Evolutionary conservation across 2,329 filamentous ascomycete species (phyloP), one percentile per base, ranked within the genome.

Genomic region (Fusarium praegraminearum): DNA sequence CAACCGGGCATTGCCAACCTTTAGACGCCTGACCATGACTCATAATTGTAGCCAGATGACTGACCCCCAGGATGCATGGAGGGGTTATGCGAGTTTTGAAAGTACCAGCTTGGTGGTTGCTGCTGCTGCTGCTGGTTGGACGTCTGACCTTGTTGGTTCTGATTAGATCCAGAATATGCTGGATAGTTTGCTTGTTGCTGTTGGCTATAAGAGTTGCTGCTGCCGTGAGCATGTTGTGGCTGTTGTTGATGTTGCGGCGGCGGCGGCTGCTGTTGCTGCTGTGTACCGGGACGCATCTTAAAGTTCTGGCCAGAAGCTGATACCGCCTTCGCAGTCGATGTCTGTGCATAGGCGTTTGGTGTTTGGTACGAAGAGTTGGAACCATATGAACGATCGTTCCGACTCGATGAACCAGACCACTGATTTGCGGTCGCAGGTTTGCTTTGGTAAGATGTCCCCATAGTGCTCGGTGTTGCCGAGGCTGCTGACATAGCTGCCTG

Each of bases 21-120:
- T 61, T 45, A 62, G 13, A 57, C 59, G 46, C 60, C 67, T 36
- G 53, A 50, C 75, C 74, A 77, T 5, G 67, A 12, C 28, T 70
- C 67, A 33, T 71, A 77, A 66, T 61, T 74, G 38, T 76, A 78
- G 35, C 63, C 68, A 18, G 73, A 65, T n/a, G 69, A 59, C 28
- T 76, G 71, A 24, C 62, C 60, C n/a, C 58, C 65, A 7, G 67
- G 22, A 13, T 65, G 45, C 57, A 71, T 70, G 13, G 73, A 69
- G 33, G 24, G 51, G 46, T 41, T 71, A 28, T 67, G 65, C 1
- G 67, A 60, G 33, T 70, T 67, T 55, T 73, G 73, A n/a, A 73
- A 78, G 45, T 76, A 76, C 76, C 76, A 78, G 46, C 58, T 53
- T 10, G 49, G n/a, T 18, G 66, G 33, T 32, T 71, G 54, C 20